Evolutionary conservation across 2,329 filamentous ascomycete genomes (phyloP), one percentile per base, ranked within the genome.

Genomic region (Pleoardoris graminearum): DNA sequence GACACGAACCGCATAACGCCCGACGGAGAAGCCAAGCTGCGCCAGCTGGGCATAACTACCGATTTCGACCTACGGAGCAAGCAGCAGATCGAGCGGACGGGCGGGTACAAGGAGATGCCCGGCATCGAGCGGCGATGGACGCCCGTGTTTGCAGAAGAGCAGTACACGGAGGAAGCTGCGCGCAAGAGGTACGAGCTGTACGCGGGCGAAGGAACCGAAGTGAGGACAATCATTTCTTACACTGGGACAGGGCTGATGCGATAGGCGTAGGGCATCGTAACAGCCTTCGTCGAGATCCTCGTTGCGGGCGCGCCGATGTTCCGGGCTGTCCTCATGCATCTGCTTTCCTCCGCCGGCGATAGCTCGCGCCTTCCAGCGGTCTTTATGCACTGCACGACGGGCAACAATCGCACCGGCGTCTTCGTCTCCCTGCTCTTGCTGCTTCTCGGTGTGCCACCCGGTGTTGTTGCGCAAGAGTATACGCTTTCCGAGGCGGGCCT

Each of bases 371-470:
- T 77, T 29, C 66, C 75, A 3, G 82, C 85, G 4, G 67, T 87
- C 21, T 76, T 89, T 25, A 76, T 90, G n/a, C 87, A 91, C 66
- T 91, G 88, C 69, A 88, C 86, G 0, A 87, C 86, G 0, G 88
- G 88, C 8, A 91, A 91, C 68, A 88, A 91, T 68, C 79, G 88
- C 46, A 90, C 88, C 0, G 88, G 88, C 2, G 79, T 90, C 4
- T 71, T 89, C 30, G 80, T 83, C 21, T 86, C 87, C 3, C 63
- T 91, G 37, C 67, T 91, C 14, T 75, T 89, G 23, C 72, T 81
- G 14, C 74, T 90, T 10, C 83, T 83, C 14, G 83, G 83, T 3
- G 83, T 89, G 0, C 72, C 78, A 1, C 78, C 84, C 58, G 75
- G 86, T 81, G 12, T 16, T 16, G 53, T 69, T 4, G 84, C 84